A percentile compares a stretch with the other conserved stretches of the same genome.
Conservation (phyloP, 2,329 filamentous ascomycete species). For the Fusarium xyrophilum region DNA sequence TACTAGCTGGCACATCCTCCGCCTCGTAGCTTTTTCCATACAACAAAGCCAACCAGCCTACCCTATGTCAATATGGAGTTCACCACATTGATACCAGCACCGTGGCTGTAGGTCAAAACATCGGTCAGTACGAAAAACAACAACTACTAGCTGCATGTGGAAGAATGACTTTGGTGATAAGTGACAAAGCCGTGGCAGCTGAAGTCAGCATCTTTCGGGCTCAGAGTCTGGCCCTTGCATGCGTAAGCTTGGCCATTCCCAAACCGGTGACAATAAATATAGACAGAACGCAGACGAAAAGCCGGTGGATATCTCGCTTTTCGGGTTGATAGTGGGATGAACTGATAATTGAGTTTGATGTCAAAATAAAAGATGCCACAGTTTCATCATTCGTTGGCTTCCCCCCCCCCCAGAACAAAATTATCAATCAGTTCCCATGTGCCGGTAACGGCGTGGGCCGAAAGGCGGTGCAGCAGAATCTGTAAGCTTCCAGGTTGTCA, state of each 20-base stretch:
- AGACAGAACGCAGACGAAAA: not conserved
- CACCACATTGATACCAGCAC: not conserved
- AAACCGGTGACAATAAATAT: not conserved
- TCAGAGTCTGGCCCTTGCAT: not conserved
- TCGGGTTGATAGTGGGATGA: not conserved
- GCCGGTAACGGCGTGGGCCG: not conserved
- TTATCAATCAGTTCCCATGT: not conserved
- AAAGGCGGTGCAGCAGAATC: constrained; percentile 1
- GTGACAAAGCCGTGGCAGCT: not conserved
- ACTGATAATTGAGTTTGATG: not conserved
- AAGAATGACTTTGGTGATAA: constrained; percentile 18
- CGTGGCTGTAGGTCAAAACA: not conserved
- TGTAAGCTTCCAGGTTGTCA: not conserved
- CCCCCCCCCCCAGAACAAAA: not conserved
- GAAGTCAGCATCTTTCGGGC: not conserved
- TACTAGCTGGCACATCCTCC: too few relatives aligned
- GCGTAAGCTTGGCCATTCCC: not conserved
- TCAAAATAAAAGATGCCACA: not conserved
- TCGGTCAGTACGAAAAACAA: not conserved
- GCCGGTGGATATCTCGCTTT: not conserved
- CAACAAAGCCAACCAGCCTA: too few relatives aligned
- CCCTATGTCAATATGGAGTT: not conserved
- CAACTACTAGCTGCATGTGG: constrained; percentile 4
- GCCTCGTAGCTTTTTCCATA: too few relatives aligned
- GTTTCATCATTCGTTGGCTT: not conserved